Evolutionary conservation across 78 protist species (phyloP).

Genomic region (Dictyostelium firmibasis): DNA sequence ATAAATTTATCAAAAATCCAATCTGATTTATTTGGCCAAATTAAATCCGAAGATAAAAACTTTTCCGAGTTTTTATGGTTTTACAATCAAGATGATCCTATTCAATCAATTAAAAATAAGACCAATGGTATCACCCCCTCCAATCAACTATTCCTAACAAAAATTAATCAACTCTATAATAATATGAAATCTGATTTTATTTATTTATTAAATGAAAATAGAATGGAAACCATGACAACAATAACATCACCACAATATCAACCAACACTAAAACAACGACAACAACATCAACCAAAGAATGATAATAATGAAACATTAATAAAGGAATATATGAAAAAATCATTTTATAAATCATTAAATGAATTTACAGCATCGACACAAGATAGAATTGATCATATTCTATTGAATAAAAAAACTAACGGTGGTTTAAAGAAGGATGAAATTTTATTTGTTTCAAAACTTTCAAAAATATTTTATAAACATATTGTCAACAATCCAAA

Average conservation of each 20-base stretch:
- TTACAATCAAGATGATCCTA: constrained; percentile 49
- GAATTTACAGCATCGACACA: constrained; percentile 15
- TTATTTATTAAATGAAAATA: constrained; percentile 7
- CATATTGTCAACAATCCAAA: constrained; percentile 34
- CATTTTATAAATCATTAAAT: constrained; percentile 25
- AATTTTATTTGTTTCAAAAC: constrained; percentile 42
- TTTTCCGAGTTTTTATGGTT: constrained; percentile 35
- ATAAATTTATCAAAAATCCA: constrained; percentile 26
- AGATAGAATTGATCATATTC: neutral
- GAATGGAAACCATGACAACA: neutral
- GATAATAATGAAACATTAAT: constrained; percentile 21
- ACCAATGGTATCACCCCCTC: constrained; percentile 70
- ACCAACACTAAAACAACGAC: neutral
- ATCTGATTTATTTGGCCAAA: neutral
- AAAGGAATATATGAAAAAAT: constrained; percentile 44
- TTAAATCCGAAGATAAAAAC: constrained; percentile 27
- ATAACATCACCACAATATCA: neutral
- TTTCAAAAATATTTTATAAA: constrained; percentile 50
- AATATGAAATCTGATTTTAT: constrained; percentile 10
- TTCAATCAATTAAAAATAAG: constrained; percentile 52
- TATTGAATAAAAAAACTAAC: neutral
- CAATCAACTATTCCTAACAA: neutral
- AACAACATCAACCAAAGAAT: neutral
- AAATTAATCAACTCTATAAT: constrained; percentile 3
- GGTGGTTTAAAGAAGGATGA: constrained; percentile 1